These are phyloP conservation scores for Meyerozyma smithsonii DNA, from an alignment of 1,139 yeast species.

Conservation along the genomic window DNA sequence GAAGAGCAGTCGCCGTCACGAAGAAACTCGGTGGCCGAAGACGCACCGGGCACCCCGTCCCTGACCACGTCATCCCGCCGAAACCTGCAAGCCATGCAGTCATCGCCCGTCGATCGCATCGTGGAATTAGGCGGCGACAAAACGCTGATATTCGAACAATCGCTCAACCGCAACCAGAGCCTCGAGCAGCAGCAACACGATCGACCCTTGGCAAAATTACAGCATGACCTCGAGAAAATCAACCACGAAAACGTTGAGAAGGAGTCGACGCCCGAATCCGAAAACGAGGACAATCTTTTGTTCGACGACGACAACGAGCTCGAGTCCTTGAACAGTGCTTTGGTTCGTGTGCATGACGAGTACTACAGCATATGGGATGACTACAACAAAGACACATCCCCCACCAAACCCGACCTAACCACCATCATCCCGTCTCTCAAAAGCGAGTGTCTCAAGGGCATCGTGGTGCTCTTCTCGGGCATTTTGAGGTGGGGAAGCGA, in stretches of 20 bases:
- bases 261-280: conserved; percentile 16
- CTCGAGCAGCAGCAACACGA: conserved; percentile 67
- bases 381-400: conserved; percentile 7
- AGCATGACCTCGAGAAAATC: conserved; percentile 63
- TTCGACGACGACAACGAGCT: conserved; percentile 82
- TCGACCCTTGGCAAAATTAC: conserved; percentile 80
- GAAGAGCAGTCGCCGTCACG: conserved; percentile 1
- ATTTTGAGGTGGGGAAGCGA: conserved; percentile 75
- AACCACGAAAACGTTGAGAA: conserved; percentile 28
- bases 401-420: conserved; percentile 52
- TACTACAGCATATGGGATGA: conserved; percentile 53
- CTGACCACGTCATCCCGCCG: conserved; percentile 2
- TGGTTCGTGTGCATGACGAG: conserved; percentile 57
- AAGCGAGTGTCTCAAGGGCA: conserved; percentile 58
- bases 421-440: conserved; percentile 71
- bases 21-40: not conserved
- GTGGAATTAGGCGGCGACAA: conserved; percentile 47
- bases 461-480: conserved; percentile 78
- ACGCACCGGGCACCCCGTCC: not conserved
- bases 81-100: conserved; percentile 7
- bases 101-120: conserved; percentile 48
- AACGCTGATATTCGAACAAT: conserved; percentile 46
- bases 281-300: conserved; percentile 53
- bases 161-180: conserved; percentile 51
- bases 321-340: conserved; percentile 54